Conservation (phyloP, 805 yeast species). For the Hanseniaspora thailandica region DNA sequence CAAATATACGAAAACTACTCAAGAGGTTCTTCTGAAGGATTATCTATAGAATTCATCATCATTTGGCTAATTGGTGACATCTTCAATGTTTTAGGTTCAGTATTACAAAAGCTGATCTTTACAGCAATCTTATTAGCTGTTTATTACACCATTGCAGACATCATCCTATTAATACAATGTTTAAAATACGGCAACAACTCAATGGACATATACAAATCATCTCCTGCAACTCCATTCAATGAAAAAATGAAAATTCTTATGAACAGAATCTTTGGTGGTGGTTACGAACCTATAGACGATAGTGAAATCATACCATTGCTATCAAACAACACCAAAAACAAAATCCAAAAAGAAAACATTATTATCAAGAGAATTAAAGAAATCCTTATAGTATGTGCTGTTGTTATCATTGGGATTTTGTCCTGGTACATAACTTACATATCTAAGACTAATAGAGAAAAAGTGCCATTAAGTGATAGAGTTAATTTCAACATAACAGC, state of each 20-base stretch:
- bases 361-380: constrained; percentile 22
- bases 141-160: constrained; percentile 84
- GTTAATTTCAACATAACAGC: constrained; percentile 64
- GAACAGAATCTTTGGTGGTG: constrained; percentile 10
- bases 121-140: constrained; percentile 89
- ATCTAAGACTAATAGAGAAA: constrained; percentile 11
- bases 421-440: constrained; percentile 70
- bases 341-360: constrained; percentile 18
- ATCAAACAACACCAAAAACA: constrained; percentile 19
- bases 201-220: constrained; percentile 59
- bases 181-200: constrained; percentile 52
- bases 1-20: constrained; percentile 86
- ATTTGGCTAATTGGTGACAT: constrained; percentile 92
- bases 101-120: constrained; percentile 79
- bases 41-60: constrained; percentile 72
- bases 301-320: constrained; percentile 16
- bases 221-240: constrained; percentile 75
- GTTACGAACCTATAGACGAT: constrained; percentile 18
- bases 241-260: constrained; percentile 9
- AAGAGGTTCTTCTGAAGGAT: constrained; percentile 79
- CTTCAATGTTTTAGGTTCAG: constrained; percentile 83
- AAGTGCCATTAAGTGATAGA: constrained; percentile 28
- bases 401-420: constrained; percentile 65
- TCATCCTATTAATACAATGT: constrained; percentile 74
- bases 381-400: constrained; percentile 49